phyloP scores from a whole-genome alignment of 2,329 filamentous ascomycete genomes.

The Colletotrichum sp. region DNA sequence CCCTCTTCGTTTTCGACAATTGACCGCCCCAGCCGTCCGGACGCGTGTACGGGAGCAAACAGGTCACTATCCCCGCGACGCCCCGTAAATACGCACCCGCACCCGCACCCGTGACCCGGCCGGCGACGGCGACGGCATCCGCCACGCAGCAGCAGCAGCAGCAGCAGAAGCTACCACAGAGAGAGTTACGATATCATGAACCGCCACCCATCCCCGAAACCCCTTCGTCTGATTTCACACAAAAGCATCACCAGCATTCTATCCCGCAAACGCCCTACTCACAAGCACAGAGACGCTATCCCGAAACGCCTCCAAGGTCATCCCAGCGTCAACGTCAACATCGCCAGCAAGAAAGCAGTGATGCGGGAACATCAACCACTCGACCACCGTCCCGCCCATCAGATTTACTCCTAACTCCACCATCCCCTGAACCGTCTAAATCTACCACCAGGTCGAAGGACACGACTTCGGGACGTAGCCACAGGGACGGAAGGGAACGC shows the following conservation, averaged over 20 bases:
- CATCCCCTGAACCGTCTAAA: background rate
- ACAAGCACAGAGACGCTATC: background rate
- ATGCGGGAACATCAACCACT: background rate
- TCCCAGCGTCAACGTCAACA: background rate
- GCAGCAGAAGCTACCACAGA: background rate
- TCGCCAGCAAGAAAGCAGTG: background rate
- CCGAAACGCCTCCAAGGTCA: background rate
- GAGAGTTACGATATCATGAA: background rate
- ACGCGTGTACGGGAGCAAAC: conserved; percentile 25
- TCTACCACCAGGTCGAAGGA: background rate
- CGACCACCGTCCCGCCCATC: background rate
- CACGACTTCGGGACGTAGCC: background rate
- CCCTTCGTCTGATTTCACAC: background rate
- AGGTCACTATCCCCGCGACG: conserved; percentile 28
- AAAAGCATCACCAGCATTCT: background rate
- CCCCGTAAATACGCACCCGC: conserved; percentile 41
- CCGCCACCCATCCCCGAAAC: background rate
- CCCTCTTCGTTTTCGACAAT: conserved; percentile 74
- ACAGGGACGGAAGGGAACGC: background rate
- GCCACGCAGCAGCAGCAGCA: background rate
- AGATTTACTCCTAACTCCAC: background rate
- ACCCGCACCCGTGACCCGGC: conserved; percentile 37
- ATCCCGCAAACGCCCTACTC: background rate
- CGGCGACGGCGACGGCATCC: conserved; percentile 21
- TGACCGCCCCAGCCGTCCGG: conserved; percentile 31